Percentiles rank a stretch among this genome's conserved stretches.
Conservation (phyloP, 352 stramenopile genomes). For the Globisporangium carolinianum region DNA sequence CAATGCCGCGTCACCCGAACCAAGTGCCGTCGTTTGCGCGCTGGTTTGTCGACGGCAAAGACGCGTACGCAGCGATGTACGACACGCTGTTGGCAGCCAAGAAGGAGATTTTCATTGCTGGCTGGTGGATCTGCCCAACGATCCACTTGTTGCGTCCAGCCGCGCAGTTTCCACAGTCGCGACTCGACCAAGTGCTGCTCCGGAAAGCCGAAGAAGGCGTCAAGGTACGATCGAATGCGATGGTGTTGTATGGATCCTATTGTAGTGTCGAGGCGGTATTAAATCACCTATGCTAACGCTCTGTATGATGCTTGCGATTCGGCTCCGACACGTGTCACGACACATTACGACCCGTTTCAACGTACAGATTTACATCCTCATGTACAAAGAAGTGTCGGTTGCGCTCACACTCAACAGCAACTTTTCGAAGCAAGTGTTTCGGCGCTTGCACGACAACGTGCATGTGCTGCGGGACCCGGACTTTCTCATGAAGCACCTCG, state of each 20-base stretch:
- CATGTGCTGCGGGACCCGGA: slow-evolving; percentile 86
- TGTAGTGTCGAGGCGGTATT: neutral
- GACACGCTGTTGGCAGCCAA: slow-evolving; percentile 47
- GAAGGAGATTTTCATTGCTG: slow-evolving; percentile 88
- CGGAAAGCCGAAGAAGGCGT: slow-evolving; percentile 79
- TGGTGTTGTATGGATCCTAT: neutral
- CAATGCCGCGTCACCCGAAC: slow-evolving; percentile 60
- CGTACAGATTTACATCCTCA: slow-evolving; percentile 79
- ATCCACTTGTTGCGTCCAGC: slow-evolving; percentile 76
- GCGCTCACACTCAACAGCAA: slow-evolving; percentile 82
- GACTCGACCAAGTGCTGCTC: slow-evolving; percentile 55
- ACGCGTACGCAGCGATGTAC: slow-evolving; percentile 72
- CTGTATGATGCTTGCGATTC: no score
- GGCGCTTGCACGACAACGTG: slow-evolving; percentile 68
- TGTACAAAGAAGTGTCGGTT: slow-evolving; percentile 88
- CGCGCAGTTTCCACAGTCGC: slow-evolving; percentile 44
- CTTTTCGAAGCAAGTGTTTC: slow-evolving; percentile 69
- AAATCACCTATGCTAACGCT: neutral
- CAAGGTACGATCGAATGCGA: slow-evolving; percentile 18
- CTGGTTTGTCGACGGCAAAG: slow-evolving; percentile 81
- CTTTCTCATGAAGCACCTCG: slow-evolving; percentile 84
- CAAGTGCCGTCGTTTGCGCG: slow-evolving; percentile 57
- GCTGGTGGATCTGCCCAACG: slow-evolving; percentile 86
- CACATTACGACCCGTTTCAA: neutral
- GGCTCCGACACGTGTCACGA: no score